Base-by-base conservation (phyloP, 345 rosid species). In the Durio zibethinus region DNA sequence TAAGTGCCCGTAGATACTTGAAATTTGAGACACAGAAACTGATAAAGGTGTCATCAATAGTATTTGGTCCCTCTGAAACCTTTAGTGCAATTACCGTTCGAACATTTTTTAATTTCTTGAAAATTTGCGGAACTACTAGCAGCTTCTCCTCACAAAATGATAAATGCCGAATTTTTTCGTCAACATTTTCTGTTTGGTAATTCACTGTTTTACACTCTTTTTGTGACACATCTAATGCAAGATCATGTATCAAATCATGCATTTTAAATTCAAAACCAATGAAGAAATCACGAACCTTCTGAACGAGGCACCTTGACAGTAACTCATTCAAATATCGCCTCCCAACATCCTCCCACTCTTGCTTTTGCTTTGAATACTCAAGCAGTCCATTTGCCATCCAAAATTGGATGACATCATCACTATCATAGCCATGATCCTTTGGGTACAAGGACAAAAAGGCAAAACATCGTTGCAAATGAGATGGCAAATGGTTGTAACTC, bases 231-330 rank as follows among this genome's bases (percentile, higher is more conserved):
- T 21, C 4, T 54, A 21, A n/a, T 8, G 82, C 82, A 2, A 83
- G 83, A 45, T 75, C 80, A 36, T 75, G 81, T 7, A 83, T 47
- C 42, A 83, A 65, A 52, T 80, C 83, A 47, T 78, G 86, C 78
- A 78, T 77, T 72, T 52, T 78, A 21, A 74, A 74, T 1, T n/a
- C 6, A 27, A 61, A 54, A 73, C 7, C 21, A 11, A 47, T 45
- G 63, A 80, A 5, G 78, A 70, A 25, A 57, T 57, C 75, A 71
- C 56, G 10, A 73, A 36, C 27, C 0, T 54, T 12, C 2, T 54
- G 27, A 12, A 54, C 18, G 64, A 14, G 66, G 36, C 54, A 73
- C 33, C 71, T 36, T 20, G 6, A 64, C 61, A 50, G 5, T n/a
- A n/a, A n/a, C n/a, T n/a, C n/a, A n/a, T n/a, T n/a, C n/a, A n/a